Evolutionary conservation across 2,329 filamentous ascomycete species (phyloP), one percentile per base, ranked within the genome.

Genomic region (Aspergillus spinulosporus): DNA sequence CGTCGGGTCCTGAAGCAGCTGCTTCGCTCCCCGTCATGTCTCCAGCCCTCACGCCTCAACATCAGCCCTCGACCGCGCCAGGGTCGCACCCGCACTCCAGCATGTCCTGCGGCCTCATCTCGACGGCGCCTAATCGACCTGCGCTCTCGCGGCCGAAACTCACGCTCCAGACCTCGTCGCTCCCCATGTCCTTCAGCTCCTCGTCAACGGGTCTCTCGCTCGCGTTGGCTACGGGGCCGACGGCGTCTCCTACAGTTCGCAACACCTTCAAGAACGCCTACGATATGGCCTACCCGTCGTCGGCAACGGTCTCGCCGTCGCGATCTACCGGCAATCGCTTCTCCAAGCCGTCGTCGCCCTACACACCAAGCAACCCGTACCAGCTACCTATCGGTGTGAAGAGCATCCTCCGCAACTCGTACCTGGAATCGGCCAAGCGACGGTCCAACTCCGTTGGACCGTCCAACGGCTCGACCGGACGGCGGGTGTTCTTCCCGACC

Each of bases 211-310:
- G 78, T 54, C 70, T 85, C 45, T 78, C 81, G 11, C 74, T 84
- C 44, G 79, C 80, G 2, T 72, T 83, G 21, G 80, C 80, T 49
- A 75, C 81, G n/a, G 66, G 60, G 4, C 56, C 72, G 5, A 69
- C 72, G 1, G 77, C 80, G 32, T 86, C 84, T 5, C 84, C 84
- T 8, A 87, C 84, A 1, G 74, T 79, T 42, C 77, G 81, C 64
- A 87, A 86, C 69, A 87, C 84, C 50, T 84, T 85, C 66, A 79
- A 75, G 63, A 87, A 87, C 71, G 80, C 82, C 49, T 84, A 84
- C 62, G 78, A 83, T 39, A 66, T 73, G 39, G 61, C 69, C n/a
- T 68, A 66, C 26, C 68, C 78, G 53, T 61, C 73, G 42, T 72
- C 72, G 56, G 71, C 75, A 52, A 69, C 74, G 15, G 65, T 68